phyloP scores from a whole-genome alignment of 306 rosid species.

The Vigna unguiculata region DNA sequence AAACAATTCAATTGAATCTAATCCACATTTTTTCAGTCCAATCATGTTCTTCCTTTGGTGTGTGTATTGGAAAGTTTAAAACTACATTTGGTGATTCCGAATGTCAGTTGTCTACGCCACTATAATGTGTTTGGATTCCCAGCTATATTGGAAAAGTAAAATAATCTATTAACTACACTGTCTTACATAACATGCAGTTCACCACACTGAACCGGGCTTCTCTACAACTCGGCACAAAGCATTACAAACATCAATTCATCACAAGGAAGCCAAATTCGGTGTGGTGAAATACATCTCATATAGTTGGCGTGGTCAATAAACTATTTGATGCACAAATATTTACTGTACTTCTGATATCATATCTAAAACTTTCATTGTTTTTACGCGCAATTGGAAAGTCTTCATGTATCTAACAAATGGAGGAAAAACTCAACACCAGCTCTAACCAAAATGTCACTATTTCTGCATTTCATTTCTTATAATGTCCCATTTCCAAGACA shows the following conservation, averaged over 20 bases:
- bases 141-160: too few species aligned
- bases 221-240: too few species aligned
- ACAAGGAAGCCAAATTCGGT: background rate
- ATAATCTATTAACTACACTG: background rate
- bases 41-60: background rate
- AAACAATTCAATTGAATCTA: background rate
- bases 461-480: background rate
- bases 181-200: background rate
- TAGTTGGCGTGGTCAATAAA: background rate
- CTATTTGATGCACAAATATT: background rate
- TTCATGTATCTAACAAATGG: background rate
- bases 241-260: background rate
- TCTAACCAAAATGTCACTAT: slow-evolving; percentile 13
- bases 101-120: background rate
- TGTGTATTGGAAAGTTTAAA: background rate
- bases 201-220: too few species aligned
- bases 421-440: background rate
- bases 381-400: background rate
- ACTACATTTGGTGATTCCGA: too few species aligned
- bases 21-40: background rate
- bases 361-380: background rate
- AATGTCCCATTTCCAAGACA: slow-evolving; percentile 23
- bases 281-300: background rate
- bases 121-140: too few species aligned
- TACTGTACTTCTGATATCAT: too few species aligned